A percentile compares a stretch with the other conserved stretches of the same genome.
These are phyloP conservation scores for Malus hybrid DNA, from an alignment of 331 rosid genomes.

Conservation along the genomic window DNA sequence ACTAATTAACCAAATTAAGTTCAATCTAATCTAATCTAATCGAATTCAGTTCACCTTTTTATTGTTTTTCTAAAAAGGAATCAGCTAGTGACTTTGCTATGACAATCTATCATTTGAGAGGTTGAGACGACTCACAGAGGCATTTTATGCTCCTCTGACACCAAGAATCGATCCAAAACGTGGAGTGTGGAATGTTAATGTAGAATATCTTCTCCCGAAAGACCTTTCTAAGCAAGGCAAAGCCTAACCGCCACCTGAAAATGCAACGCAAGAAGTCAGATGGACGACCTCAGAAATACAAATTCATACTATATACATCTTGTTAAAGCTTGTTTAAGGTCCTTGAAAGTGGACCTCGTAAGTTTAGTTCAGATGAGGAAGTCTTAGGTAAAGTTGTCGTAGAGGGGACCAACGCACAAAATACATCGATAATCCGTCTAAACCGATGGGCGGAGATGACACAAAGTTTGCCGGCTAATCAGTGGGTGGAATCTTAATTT, in stretches of 20 bases:
- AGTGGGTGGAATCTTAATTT: neutral
- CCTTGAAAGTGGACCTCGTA: too few relatives aligned
- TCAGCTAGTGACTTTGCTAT: too few relatives aligned
- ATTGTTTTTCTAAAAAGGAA: too few relatives aligned
- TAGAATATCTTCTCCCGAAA: neutral
- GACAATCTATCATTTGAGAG: rapidly evolving
- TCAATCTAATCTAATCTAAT: neutral
- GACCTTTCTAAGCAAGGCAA: neutral
- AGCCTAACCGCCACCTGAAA: neutral
- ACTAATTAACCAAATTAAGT: neutral
- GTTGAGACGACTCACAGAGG: too few relatives aligned
- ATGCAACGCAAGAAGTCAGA: neutral
- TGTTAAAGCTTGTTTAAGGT: too few relatives aligned
- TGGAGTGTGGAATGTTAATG: neutral
- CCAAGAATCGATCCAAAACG: too few relatives aligned
- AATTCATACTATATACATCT: neutral
- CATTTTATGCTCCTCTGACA: too few relatives aligned
- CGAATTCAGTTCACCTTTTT: too few relatives aligned
- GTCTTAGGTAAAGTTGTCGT: too few relatives aligned
- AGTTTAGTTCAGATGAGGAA: too few relatives aligned
- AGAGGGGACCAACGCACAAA: too few relatives aligned
- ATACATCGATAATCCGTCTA: neutral
- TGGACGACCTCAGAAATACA: neutral
- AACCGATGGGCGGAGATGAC: conserved; percentile 9
- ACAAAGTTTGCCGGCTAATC: neutral